These are phyloP conservation scores for Canna indica DNA, from an alignment of 176 grass and related monocot species.

Conservation along the genomic window DNA sequence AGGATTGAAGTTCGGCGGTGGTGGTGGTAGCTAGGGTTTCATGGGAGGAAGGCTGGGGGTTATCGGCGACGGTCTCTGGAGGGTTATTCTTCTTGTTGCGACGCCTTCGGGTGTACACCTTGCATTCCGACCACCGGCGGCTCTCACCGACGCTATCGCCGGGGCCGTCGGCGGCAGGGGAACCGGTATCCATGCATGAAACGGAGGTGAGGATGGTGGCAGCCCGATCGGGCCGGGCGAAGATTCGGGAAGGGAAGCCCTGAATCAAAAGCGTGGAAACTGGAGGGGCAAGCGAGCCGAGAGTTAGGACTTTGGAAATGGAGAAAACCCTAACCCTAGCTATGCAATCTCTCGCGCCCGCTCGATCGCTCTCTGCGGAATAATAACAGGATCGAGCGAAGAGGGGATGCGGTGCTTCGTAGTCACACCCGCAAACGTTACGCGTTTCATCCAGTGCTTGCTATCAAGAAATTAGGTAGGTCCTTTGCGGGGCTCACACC, in stretches of 20 bases:
- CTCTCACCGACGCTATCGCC: background rate
- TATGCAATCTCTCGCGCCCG: background rate
- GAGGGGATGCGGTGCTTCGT: background rate
- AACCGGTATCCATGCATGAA: slow-evolving; percentile 42
- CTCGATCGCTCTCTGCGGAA: background rate
- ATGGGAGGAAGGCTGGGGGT: background rate
- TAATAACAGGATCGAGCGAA: background rate
- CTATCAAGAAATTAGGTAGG: background rate
- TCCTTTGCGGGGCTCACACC: background rate
- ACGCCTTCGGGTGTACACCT: slow-evolving; percentile 49
- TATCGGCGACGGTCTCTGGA: background rate
- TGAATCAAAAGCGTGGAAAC: slow-evolving; percentile 11
- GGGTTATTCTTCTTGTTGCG: slow-evolving; percentile 12
- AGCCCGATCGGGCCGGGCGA: slow-evolving; percentile 38
- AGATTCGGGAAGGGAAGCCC: background rate
- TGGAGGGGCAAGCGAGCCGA: slow-evolving; percentile 6
- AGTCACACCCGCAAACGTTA: background rate
- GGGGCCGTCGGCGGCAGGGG: slow-evolving; percentile 10
- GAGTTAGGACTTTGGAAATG: background rate
- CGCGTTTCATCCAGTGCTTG: background rate
- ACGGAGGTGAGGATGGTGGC: slow-evolving; percentile 27
- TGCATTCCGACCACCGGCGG: slow-evolving; percentile 6
- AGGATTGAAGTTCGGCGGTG: background rate
- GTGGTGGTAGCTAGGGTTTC: slow-evolving; percentile 1
- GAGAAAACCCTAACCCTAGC: slow-evolving; percentile 12